Evolutionary conservation across 2,329 filamentous ascomycete species (phyloP).

Genomic region (Ceratocystis diversiconidia): DNA sequence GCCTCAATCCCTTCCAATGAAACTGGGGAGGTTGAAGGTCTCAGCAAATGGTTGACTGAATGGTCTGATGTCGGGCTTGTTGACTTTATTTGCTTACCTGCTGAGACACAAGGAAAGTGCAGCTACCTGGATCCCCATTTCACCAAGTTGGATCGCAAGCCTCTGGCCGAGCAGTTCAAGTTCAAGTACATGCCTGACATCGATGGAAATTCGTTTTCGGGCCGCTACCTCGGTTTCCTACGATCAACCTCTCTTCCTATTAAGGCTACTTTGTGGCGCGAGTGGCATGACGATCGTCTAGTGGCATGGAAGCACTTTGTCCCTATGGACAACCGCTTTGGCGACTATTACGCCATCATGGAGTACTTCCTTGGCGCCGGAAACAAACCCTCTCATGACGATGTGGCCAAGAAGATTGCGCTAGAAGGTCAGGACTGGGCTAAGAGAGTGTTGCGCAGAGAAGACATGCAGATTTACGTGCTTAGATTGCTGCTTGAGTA

Average conservation of each 20-base stretch:
- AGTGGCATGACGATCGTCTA: conserved; percentile 67
- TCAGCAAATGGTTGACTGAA: conserved; percentile 35
- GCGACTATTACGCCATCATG: conserved; percentile 58
- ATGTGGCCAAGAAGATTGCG: conserved; percentile 49
- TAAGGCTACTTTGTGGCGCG: conserved; percentile 63
- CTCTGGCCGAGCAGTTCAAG: conserved; percentile 35
- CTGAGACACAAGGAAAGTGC: conserved; percentile 45
- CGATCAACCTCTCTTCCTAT: conserved; percentile 55
- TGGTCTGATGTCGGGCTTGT: conserved; percentile 41
- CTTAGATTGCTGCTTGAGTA: conserved; percentile 51
- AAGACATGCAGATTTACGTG: conserved; percentile 62
- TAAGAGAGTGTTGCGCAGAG: conserved; percentile 49
- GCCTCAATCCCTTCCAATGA: background rate
- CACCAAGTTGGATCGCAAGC: conserved; percentile 41
- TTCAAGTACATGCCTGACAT: conserved; percentile 62
- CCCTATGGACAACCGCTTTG: conserved; percentile 60
- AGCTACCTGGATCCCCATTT: conserved; percentile 76
- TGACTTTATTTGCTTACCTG: conserved; percentile 38
- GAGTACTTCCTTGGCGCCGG: conserved; percentile 49
- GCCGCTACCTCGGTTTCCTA: conserved; percentile 55
- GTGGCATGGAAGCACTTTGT: conserved; percentile 70
- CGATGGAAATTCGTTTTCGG: conserved; percentile 59
- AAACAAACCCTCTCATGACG: conserved; percentile 27
- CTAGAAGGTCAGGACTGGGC: conserved; percentile 53
- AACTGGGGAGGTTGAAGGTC: conserved; percentile 26